These are phyloP conservation scores for Clohesyomyces aquaticus DNA, from an alignment of 495 filamentous ascomycete species.

Conservation along the genomic window DNA sequence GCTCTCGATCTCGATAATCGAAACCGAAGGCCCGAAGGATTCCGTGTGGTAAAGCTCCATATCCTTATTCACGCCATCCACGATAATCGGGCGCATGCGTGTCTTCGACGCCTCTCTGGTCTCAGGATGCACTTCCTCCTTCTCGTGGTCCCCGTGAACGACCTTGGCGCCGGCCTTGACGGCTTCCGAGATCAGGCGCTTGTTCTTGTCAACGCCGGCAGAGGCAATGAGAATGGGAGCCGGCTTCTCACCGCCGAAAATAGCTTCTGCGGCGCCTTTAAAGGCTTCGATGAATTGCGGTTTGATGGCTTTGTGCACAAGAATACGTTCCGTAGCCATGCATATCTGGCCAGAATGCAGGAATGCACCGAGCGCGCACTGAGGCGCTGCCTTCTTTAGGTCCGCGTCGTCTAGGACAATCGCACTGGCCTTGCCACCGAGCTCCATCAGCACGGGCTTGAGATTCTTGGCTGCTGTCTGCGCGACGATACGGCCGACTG, in stretches of 20 bases:
- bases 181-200: conserved; percentile 65
- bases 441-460: conserved; percentile 70
- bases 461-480: conserved; percentile 62
- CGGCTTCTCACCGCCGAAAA: conserved; percentile 42
- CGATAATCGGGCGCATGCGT: conserved; percentile 71
- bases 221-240: conserved; percentile 65
- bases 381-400: conserved; percentile 58
- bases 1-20: conserved; percentile 56
- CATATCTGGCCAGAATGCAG: conserved; percentile 80
- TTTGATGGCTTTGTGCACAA: conserved; percentile 73
- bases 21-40: conserved; percentile 80
- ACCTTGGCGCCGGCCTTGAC: conserved; percentile 69
- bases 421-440: conserved; percentile 65
- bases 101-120: conserved; percentile 54
- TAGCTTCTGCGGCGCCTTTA: conserved; percentile 45
- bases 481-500: conserved; percentile 60
- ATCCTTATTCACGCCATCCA: conserved; percentile 69
- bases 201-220: conserved; percentile 61
- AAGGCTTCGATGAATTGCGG: conserved; percentile 68
- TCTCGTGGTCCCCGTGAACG: conserved; percentile 58
- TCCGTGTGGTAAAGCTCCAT: conserved; percentile 86
- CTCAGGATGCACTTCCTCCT: conserved; percentile 46
- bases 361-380: conserved; percentile 58
- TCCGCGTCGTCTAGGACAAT: conserved; percentile 65
- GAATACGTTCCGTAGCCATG: conserved; percentile 87